Evolutionary conservation across 495 filamentous ascomycete species (phyloP), one percentile per base, ranked within the genome.

Genomic region (Clohesyomyces aquaticus): DNA sequence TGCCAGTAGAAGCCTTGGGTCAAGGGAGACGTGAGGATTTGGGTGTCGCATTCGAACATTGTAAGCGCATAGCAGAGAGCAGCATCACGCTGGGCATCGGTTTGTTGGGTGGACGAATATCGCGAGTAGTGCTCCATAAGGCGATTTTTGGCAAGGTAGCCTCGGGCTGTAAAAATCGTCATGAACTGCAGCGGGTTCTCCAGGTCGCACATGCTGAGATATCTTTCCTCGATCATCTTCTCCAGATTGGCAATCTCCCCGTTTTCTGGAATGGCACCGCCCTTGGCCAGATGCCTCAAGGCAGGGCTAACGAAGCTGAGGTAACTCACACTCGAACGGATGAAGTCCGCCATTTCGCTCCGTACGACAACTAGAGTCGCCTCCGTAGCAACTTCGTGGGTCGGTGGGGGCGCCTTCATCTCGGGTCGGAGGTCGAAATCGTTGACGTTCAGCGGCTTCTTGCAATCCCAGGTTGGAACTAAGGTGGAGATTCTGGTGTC

Each of bases 391-490:
- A 59, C 68, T 4, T 41, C 65, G 16, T 77, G 74, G 11, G 63
- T 56, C 14, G 63, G 23, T 19, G 83, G 82, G 10, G 70, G 64
- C 1, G 52, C 55, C 51, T 78, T 80, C 78, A 84, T 83, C 46
- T 80, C 80, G 1, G 78, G 72, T 51, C 75, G 77, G 10, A 86
- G 70, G 23, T 86, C 83, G 43, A 68, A 80, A 63, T 87, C 83
- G 59, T 82, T 82, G 19, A 85, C 76, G 64, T 86, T 85, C 25
- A 82, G 71, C 32, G 84, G 83, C 22, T 72, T 62, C 35, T 63
- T 72, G 68, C 82, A 85, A 71, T 85, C 80, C 82, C 83, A 87
- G 25, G 75, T 81, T 0, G 83, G 84, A 63, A 67, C 61, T 11
- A 85, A 66, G 4, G 64, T 73, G 1, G 71, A 54, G 8, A 63